phyloP scores from a whole-genome alignment of 2,329 filamentous ascomycete genomes.

The Tolypocladium tundrense region DNA sequence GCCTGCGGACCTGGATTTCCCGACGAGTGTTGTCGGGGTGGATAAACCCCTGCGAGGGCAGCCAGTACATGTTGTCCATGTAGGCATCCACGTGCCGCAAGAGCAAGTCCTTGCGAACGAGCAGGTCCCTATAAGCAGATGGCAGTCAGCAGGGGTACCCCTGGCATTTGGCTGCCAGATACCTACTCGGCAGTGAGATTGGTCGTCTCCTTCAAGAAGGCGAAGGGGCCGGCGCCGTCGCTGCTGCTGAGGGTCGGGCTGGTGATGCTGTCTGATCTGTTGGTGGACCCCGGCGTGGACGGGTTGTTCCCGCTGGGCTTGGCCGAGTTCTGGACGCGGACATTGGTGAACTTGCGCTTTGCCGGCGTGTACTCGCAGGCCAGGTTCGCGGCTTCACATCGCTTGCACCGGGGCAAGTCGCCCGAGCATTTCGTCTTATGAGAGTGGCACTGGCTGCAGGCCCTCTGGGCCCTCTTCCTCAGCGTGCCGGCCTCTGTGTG shows the following conservation, averaged over 20 bases:
- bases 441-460: constrained; percentile 29
- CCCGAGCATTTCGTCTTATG: constrained; percentile 34
- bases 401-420: constrained; percentile 26
- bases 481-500: constrained; percentile 31
- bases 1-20: constrained; percentile 19
- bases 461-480: constrained; percentile 29
- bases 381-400: constrained; percentile 24
- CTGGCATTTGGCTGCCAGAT: neutral
- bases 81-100: constrained; percentile 27
- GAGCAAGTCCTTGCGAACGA: constrained; percentile 24
- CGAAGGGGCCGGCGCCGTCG: constrained; percentile 6
- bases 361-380: constrained; percentile 28
- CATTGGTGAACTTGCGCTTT: constrained; percentile 26
- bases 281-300: constrained; percentile 3
- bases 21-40: constrained; percentile 23
- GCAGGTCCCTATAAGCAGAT: constrained; percentile 15
- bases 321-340: constrained; percentile 13
- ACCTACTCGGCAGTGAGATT: constrained; percentile 19
- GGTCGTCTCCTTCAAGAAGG: constrained; percentile 13
- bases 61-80: constrained; percentile 25
- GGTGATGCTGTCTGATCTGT: constrained; percentile 7
- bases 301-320: constrained; percentile 1
- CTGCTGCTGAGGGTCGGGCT: constrained; percentile 9
- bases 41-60: constrained; percentile 28
- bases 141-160: neutral